phyloP scores from a whole-genome alignment of 208 protist genomes.

The Borovskyia barvae region DNA sequence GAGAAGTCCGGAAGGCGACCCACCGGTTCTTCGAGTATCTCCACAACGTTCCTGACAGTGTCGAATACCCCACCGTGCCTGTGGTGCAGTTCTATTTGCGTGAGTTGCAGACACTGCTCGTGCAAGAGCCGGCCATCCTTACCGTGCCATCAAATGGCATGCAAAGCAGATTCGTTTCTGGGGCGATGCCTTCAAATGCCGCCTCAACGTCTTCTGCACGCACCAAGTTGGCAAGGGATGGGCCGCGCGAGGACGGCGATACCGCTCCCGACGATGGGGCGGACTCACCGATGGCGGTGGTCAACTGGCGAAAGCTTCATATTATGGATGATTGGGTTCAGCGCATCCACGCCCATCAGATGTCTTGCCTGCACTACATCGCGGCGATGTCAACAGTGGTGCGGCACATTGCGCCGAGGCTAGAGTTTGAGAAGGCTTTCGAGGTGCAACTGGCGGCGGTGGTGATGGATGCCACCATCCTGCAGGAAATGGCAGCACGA shows the following conservation, averaged over 20 bases:
- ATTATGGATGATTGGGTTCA: constrained; percentile 40
- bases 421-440: constrained; percentile 30
- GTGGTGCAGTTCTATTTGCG: constrained; percentile 39
- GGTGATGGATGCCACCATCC: constrained; percentile 22
- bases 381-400: constrained; percentile 24
- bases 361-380: constrained; percentile 32
- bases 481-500: constrained; percentile 35
- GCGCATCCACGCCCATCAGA: constrained; percentile 29
- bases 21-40: constrained; percentile 44
- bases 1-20: constrained; percentile 1
- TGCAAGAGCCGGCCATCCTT: constrained; percentile 38
- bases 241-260: neutral
- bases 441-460: constrained; percentile 29
- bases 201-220: no score
- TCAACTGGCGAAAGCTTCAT: constrained; percentile 62
- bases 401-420: constrained; percentile 19
- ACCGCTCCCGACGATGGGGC: constrained; percentile 1
- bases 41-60: constrained; percentile 35
- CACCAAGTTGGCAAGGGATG: neutral
- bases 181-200: constrained; percentile 1
- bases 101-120: constrained; percentile 33
- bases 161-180: constrained; percentile 13
- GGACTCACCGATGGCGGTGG: constrained; percentile 21
- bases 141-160: constrained; percentile 16
- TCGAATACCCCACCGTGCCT: constrained; percentile 44